These are phyloP conservation scores for Sergeia podlipaevii DNA, from an alignment of 208 protist genomes.

Conservation along the genomic window DNA sequence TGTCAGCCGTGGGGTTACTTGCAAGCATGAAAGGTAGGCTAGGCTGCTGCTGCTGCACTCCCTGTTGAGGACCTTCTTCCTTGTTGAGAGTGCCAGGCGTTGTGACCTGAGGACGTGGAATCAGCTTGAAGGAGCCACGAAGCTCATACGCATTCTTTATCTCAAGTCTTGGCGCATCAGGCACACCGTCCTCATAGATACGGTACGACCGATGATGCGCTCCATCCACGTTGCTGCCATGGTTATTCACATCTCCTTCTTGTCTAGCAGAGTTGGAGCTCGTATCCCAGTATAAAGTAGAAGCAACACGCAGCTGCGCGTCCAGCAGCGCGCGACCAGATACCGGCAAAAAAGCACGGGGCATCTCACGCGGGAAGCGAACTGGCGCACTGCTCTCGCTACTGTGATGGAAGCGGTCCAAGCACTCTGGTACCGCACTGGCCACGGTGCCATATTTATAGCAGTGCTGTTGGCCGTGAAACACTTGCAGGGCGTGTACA, in stretches of 20 bases:
- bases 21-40: background rate
- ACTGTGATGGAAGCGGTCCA: background rate
- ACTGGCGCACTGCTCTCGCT: background rate
- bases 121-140: constrained; percentile 31
- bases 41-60: background rate
- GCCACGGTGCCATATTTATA: constrained; percentile 8
- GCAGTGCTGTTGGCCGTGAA: constrained; percentile 11
- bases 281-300: background rate
- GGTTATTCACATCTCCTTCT: background rate
- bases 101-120: no score
- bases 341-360: constrained; percentile 39
- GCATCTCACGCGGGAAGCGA: constrained; percentile 21
- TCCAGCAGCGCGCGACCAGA: constrained; percentile 36
- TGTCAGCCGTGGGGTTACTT: constrained; percentile 22
- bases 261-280: background rate
- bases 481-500: constrained; percentile 28
- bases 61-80: background rate
- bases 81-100: no score
- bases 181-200: constrained; percentile 30
- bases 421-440: no score
- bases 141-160: constrained; percentile 48
- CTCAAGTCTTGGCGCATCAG: constrained; percentile 16
- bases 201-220: background rate
- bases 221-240: background rate
- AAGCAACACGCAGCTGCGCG: constrained; percentile 22